Percentiles rank a stretch among this genome's conserved stretches.
Evolutionary conservation across 2,329 filamentous ascomycete species (phyloP).

Genomic region (Fusarium nygamai): DNA sequence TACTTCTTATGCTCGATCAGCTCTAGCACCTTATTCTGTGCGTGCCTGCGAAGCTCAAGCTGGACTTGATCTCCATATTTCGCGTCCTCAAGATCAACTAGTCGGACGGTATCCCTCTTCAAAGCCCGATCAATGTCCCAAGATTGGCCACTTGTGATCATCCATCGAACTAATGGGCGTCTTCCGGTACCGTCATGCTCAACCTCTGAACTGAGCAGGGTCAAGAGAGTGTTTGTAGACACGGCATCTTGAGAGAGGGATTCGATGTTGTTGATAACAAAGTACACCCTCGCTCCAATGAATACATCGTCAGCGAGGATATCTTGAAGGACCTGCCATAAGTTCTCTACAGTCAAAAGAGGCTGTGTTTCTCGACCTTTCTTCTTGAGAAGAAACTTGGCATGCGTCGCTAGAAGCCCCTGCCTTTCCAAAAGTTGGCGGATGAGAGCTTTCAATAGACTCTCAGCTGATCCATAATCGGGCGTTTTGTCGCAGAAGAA

Average conservation of each 20-base stretch:
- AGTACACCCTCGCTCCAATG: conserved; percentile 45
- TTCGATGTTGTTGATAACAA: conserved; percentile 55
- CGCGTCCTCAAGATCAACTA: conserved; percentile 33
- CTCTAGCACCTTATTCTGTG: conserved; percentile 49
- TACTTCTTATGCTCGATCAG: conserved; percentile 51
- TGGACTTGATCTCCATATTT: conserved; percentile 34
- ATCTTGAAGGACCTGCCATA: conserved; percentile 55
- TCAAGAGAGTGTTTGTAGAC: conserved; percentile 21
- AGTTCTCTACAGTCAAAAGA: conserved; percentile 28
- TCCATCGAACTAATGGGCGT: conserved; percentile 46
- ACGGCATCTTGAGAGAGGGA: conserved; percentile 46
- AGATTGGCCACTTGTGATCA: conserved; percentile 51
- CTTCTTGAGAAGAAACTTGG: conserved; percentile 47
- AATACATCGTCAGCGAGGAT: conserved; percentile 49
- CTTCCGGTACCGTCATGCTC: conserved; percentile 4
- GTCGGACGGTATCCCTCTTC: not conserved
- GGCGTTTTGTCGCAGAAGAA: conserved; percentile 53
- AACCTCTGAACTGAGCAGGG: conserved; percentile 4
- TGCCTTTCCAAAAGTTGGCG: conserved; percentile 51
- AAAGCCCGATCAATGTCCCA: conserved; percentile 15
- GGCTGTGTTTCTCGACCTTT: conserved; percentile 16
- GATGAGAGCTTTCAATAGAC: conserved; percentile 53
- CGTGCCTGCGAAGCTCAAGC: conserved; percentile 36
- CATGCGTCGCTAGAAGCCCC: conserved; percentile 47
- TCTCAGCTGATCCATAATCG: conserved; percentile 54